Conservation (phyloP, 2,329 filamentous ascomycete genomes). For the Fusarium abutilonis region DNA sequence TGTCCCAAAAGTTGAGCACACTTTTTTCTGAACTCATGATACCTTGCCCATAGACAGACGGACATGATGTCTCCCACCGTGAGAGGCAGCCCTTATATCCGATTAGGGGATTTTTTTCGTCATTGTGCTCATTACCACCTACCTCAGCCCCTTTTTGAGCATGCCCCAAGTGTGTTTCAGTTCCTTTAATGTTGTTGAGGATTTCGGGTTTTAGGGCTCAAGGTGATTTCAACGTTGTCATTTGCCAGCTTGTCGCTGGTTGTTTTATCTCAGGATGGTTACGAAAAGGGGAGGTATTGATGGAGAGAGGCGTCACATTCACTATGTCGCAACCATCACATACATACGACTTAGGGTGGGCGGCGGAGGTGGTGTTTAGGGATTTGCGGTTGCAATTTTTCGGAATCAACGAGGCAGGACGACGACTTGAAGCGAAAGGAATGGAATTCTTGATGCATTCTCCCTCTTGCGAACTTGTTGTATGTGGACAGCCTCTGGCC, state of each 20-base stretch:
- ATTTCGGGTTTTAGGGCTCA: conserved; percentile 39
- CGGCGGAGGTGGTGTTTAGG: conserved; percentile 31
- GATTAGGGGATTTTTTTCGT: conserved; percentile 47
- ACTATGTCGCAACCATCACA: conserved; percentile 25
- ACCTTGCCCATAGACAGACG: conserved; percentile 60
- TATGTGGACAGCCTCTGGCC: conserved; percentile 32
- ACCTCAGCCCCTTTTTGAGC: conserved; percentile 39
- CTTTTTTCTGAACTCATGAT: conserved; percentile 57
- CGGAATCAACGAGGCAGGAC: conserved; percentile 34
- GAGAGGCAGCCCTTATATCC: conserved; percentile 46
- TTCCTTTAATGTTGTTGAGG: conserved; percentile 46
- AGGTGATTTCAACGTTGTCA: conserved; percentile 23
- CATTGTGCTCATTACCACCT: conserved; percentile 46
- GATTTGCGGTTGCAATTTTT: conserved; percentile 33
- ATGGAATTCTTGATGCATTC: conserved; percentile 20
- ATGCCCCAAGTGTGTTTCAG: conserved; percentile 44
- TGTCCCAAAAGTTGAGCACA: conserved; percentile 59
- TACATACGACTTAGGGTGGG: conserved; percentile 27
- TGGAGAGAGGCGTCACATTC: conserved; percentile 27
- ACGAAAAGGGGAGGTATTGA: conserved; percentile 30
- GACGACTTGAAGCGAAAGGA: conserved; percentile 14
- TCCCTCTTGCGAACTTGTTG: conserved; percentile 30
- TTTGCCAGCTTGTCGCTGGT: conserved; percentile 37
- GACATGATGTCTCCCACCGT: conserved; percentile 48
- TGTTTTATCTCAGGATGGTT: conserved; percentile 32